Base-by-base conservation (phyloP, 1,139 yeast species). In the Suhomyces guaymorum region DNA sequence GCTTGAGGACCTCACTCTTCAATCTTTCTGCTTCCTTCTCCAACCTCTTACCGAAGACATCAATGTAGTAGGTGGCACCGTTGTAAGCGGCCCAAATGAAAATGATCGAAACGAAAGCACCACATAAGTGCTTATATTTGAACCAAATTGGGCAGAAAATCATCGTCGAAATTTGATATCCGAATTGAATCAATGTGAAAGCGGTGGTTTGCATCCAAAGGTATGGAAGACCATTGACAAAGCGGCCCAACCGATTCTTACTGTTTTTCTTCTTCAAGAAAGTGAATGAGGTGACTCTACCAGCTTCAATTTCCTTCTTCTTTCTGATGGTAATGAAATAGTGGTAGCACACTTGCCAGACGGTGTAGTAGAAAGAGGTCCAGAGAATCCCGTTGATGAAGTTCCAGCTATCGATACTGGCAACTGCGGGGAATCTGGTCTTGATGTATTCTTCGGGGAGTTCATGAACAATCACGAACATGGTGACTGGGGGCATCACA, bases 11-110 rank as follows among this genome's bases (percentile, higher is more conserved):
- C 54, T 90, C 96, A 15, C 61, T 60, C 55, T 81, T 85, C 51
- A 92, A 68, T 52, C 76, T 75, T 20, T 69, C 64, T 25, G 90
- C 87, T 56, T 92, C 96, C 51, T 83, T 87, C 53, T 82, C 95
- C 60, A 85, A 81, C 51, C 88, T 73, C 54, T 82, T 85, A 39
- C 95, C 97, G 61, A 90, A 92, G 27, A 84, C 83, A 54, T 92
- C 97, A 39, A 92, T 74, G 55, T 92, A 92, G 55, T 87, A 92
- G 1, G 96, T 87, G 2, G 97, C 97, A 21, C 98, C 98, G 49
- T 92, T 90, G 58, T 84, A 87, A 32, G 89, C 73, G 2, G 97
- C 95, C 63, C 80, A 75, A 23, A 81, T 60, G 50, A 89, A 88
- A 17, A 92, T 87, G 37, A 75, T 70, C 3, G 79, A 60, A 42